A percentile compares a stretch with the other conserved stretches of the same genome.
These are phyloP conservation scores for Podochytrium sp. DNA, from an alignment of 192 early-diverging fungal species.

Conservation along the genomic window DNA sequence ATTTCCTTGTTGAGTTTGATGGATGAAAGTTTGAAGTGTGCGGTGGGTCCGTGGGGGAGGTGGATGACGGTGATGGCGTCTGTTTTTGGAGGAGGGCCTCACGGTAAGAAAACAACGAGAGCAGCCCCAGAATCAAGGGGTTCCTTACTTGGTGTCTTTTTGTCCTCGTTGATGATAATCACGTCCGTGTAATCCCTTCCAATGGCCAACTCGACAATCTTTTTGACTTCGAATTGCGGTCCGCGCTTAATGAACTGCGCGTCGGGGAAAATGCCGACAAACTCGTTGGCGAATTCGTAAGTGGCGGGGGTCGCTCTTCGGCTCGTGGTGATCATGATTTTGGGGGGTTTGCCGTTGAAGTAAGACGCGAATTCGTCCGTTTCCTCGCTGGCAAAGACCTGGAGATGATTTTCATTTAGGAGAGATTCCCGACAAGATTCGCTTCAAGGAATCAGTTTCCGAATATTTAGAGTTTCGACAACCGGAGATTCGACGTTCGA, in stretches of 20 bases:
- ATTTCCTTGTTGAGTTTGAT: conserved; percentile 82
- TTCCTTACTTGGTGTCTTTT: conserved; percentile 80
- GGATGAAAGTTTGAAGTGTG: conserved; percentile 90
- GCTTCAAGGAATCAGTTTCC: background rate
- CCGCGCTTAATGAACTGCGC: conserved; percentile 88
- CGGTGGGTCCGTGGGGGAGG: conserved; percentile 95
- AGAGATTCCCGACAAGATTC: background rate
- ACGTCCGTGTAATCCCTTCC: conserved; percentile 92
- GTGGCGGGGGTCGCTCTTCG: conserved; percentile 62
- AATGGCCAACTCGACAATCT: conserved; percentile 88
- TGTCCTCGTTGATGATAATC: conserved; percentile 92
- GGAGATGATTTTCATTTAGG: conserved; percentile 7
- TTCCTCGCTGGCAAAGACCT: conserved; percentile 54
- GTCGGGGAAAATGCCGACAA: conserved; percentile 88
- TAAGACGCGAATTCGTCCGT: conserved; percentile 77
- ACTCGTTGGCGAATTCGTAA: conserved; percentile 88
- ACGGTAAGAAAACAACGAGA: background rate
- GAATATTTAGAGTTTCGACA: no score
- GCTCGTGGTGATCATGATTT: conserved; percentile 92
- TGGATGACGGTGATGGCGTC: conserved; percentile 91
- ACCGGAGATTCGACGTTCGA: no score
- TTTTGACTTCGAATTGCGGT: conserved; percentile 82
- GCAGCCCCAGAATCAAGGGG: background rate
- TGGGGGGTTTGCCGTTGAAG: conserved; percentile 86
- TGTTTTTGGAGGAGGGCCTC: conserved; percentile 29